phyloP scores from a whole-genome alignment of 2,329 filamentous ascomycete genomes.

The Capronia americana region DNA sequence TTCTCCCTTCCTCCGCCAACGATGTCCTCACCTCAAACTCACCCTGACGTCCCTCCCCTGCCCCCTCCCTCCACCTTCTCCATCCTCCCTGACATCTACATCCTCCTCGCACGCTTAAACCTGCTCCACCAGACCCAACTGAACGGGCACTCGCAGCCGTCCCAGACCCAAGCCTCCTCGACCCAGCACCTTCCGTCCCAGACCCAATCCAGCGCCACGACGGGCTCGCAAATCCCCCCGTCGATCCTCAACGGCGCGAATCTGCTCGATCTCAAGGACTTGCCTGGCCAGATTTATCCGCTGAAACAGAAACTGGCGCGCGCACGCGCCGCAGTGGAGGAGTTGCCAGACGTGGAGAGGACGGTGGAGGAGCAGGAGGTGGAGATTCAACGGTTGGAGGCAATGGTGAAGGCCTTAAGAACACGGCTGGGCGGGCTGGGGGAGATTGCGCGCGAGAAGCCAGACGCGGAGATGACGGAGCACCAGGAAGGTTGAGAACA shows the following conservation, averaged over 20 bases:
- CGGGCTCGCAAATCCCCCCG: conserved; percentile 38
- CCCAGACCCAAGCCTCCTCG: conserved; percentile 34
- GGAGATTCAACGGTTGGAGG: conserved; percentile 52
- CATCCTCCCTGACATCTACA: conserved; percentile 79
- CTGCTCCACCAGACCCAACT: conserved; percentile 53
- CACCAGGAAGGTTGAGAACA: not conserved
- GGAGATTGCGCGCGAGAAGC: conserved; percentile 33
- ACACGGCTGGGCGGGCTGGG: conserved; percentile 52
- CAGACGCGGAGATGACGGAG: conserved; percentile 16
- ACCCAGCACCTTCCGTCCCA: conserved; percentile 37
- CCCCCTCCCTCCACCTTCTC: conserved; percentile 85
- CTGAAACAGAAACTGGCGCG: conserved; percentile 84
- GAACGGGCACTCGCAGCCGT: conserved; percentile 38
- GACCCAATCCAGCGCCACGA: conserved; percentile 26
- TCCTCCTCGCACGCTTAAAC: conserved; percentile 73
- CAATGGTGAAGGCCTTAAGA: conserved; percentile 48
- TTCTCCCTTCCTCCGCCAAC: not conserved
- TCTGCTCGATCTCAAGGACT: conserved; percentile 72
- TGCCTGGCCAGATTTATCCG: conserved; percentile 76
- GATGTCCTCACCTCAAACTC: conserved; percentile 28
- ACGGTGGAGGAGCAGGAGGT: conserved; percentile 52
- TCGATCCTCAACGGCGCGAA: conserved; percentile 12
- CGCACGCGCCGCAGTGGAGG: conserved; percentile 62
- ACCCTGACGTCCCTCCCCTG: conserved; percentile 51
- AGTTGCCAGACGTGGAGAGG: conserved; percentile 53